phyloP scores from a whole-genome alignment of 1,139 yeast species.

The Blastobotrys proliferans region DNA sequence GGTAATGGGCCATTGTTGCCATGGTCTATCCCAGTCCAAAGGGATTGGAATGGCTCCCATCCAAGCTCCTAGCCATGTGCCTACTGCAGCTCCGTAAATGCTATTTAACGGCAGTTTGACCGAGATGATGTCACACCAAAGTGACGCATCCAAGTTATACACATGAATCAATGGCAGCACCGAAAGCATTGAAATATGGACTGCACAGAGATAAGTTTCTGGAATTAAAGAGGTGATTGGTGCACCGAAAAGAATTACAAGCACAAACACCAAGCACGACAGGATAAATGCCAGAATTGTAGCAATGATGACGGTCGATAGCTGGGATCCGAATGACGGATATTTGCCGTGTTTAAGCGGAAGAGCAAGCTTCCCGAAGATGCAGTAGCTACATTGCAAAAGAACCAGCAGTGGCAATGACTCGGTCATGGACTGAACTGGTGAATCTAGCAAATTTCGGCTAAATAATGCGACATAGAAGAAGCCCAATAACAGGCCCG shows the following conservation, averaged over 20 bases:
- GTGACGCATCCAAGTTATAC: constrained; percentile 51
- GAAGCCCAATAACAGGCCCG: constrained; percentile 2
- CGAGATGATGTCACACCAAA: constrained; percentile 42
- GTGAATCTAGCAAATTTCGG: constrained; percentile 19
- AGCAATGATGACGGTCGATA: constrained; percentile 29
- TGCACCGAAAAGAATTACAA: constrained; percentile 76
- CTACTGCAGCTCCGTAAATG: constrained; percentile 41
- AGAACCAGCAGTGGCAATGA: constrained; percentile 22
- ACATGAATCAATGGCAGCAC: constrained; percentile 62
- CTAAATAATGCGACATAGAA: constrained; percentile 7
- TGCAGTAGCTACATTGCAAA: constrained; percentile 28
- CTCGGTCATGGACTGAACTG: constrained; percentile 25
- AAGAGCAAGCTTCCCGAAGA: constrained; percentile 23
- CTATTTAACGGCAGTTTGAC: constrained; percentile 33
- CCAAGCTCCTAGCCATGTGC: constrained; percentile 78
- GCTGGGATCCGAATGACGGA: constrained; percentile 5
- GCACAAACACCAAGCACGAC: constrained; percentile 49
- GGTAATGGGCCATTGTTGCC: constrained; percentile 98
- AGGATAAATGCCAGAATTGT: constrained; percentile 40
- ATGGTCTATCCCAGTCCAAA: constrained; percentile 94
- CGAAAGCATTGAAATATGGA: constrained; percentile 60
- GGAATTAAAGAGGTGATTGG: constrained; percentile 56
- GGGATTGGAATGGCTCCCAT: constrained; percentile 91
- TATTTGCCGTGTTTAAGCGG: constrained; percentile 5
- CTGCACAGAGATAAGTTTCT: constrained; percentile 63